Conservation (phyloP, 1,284 basidiomycete genomes). For the Leccinum proliferum region DNA sequence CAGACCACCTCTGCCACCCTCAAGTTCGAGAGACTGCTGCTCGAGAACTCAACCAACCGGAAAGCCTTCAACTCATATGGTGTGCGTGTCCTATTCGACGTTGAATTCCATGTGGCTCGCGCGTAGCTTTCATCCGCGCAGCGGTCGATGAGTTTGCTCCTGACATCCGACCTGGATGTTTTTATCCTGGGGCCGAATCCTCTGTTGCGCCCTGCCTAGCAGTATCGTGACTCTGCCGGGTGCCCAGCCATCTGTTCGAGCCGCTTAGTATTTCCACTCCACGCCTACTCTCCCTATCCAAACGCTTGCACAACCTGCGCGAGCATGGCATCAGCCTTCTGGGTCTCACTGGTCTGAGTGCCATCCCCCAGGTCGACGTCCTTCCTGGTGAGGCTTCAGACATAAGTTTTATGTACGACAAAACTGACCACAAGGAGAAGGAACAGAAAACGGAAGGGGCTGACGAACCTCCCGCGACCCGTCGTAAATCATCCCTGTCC, state of each 20-base stretch:
- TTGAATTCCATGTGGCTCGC: slow-evolving; percentile 14
- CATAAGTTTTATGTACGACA: too few relatives aligned
- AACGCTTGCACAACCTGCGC: too few relatives aligned
- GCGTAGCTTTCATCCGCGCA: slow-evolving; percentile 29
- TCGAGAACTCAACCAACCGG: slow-evolving; percentile 98
- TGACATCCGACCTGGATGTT: slow-evolving; percentile 87
- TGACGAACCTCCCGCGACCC: slow-evolving; percentile 33
- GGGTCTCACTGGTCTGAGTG: too few relatives aligned
- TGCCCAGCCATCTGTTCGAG: slow-evolving; percentile 73
- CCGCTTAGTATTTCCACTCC: slow-evolving; percentile 74
- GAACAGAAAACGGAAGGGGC: slow-evolving; percentile 10
- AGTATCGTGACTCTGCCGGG: slow-evolving; percentile 55
- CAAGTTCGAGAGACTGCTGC: slow-evolving; percentile 80
- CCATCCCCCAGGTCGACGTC: too few relatives aligned
- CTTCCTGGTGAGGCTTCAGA: too few relatives aligned
- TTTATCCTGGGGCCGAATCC: slow-evolving; percentile 82
- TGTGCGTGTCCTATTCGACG: slow-evolving; percentile 46
- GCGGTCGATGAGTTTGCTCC: slow-evolving; percentile 87
- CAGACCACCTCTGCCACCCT: slow-evolving; percentile 78
- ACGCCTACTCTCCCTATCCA: slow-evolving; percentile 35
- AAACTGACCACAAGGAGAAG: too few relatives aligned
- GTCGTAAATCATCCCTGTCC: slow-evolving; percentile 40
- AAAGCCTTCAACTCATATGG: slow-evolving; percentile 98
- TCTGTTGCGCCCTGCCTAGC: slow-evolving; percentile 88
- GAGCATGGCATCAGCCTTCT: too few relatives aligned